A percentile compares a stretch with the other conserved stretches of the same genome.
These are phyloP conservation scores for Lecanicillium sp. DNA, from an alignment of 2,329 filamentous ascomycete genomes.

Conservation along the genomic window DNA sequence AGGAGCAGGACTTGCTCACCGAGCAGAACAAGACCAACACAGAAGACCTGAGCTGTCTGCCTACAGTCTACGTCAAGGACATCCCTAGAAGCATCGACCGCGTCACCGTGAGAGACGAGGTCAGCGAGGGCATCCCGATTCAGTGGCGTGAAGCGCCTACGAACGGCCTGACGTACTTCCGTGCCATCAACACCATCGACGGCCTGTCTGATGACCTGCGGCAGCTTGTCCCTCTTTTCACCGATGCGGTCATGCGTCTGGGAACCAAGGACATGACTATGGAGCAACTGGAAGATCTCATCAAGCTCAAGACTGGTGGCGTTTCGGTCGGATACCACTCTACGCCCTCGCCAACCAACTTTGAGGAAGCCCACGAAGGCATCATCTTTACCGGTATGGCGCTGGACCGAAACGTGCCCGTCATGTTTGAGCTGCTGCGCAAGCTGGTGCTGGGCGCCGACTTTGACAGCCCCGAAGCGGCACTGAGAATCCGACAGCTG, in stretches of 20 bases:
- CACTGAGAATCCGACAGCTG: constrained; percentile 77
- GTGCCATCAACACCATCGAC: constrained; percentile 74
- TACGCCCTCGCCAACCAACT: constrained; percentile 69
- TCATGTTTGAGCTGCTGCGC: constrained; percentile 82
- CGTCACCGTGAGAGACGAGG: constrained; percentile 55
- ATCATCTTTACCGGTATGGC: constrained; percentile 81
- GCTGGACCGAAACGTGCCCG: constrained; percentile 80
- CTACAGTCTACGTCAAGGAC: constrained; percentile 81
- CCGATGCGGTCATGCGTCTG: constrained; percentile 85
- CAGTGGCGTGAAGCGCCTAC: constrained; percentile 92
- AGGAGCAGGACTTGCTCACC: constrained; percentile 72
- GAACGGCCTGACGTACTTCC: constrained; percentile 94
- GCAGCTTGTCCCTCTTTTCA: constrained; percentile 80
- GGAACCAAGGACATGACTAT: constrained; percentile 83
- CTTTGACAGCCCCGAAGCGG: constrained; percentile 77
- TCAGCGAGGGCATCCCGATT: constrained; percentile 58
- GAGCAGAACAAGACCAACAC: constrained; percentile 81
- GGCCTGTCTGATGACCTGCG: constrained; percentile 79
- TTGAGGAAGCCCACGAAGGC: constrained; percentile 69
- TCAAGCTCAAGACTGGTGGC: constrained; percentile 93
- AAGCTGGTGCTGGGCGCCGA: constrained; percentile 80
- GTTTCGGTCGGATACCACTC: constrained; percentile 79
- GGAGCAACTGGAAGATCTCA: constrained; percentile 91
- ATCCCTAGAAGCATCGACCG: constrained; percentile 73
- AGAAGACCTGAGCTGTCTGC: constrained; percentile 80